These are phyloP conservation scores for Orobanche coerulescens DNA, from an alignment of 257 asterid genomes.

Conservation along the genomic window DNA sequence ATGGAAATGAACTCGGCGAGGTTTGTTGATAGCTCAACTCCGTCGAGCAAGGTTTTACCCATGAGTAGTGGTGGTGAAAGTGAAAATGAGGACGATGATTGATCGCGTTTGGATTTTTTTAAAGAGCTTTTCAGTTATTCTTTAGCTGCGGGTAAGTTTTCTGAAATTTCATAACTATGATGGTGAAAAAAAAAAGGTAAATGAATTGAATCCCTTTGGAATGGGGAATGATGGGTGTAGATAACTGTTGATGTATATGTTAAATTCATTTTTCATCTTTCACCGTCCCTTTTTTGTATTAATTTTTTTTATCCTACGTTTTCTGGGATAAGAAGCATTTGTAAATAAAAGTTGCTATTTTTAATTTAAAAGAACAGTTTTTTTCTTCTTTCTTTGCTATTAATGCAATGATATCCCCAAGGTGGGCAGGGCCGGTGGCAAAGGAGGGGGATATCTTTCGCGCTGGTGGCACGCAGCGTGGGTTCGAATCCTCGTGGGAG, in stretches of 20 bases:
- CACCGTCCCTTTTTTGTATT: neutral
- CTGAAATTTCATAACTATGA: constrained; percentile 19
- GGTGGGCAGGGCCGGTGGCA: too few relatives aligned
- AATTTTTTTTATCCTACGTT: neutral
- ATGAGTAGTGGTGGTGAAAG: constrained; percentile 44
- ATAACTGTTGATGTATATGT: constrained; percentile 25
- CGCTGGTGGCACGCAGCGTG: too few relatives aligned
- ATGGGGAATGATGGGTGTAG: constrained; percentile 26
- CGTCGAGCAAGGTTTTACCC: constrained; percentile 45
- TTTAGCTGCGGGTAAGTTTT: constrained; percentile 24
- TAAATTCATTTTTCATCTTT: constrained; percentile 19
- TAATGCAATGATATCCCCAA: too few relatives aligned
- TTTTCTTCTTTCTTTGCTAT: too few relatives aligned
- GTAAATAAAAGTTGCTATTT: too few relatives aligned
- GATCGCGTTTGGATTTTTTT: neutral
- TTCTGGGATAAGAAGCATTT: neutral
- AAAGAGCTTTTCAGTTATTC: constrained; percentile 1
- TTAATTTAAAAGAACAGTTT: too few relatives aligned
- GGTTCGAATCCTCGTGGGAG: too few relatives aligned
- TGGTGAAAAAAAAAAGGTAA: constrained; percentile 1
- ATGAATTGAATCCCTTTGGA: constrained; percentile 19
- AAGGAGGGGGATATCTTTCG: too few relatives aligned
- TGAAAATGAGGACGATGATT: constrained; percentile 35
- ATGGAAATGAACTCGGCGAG: constrained; percentile 87
- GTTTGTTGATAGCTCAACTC: constrained; percentile 42